Percentiles rank a stretch among this genome's conserved stretches.
Evolutionary conservation across 768 basidiomycete genomes (phyloP).

Genomic region (Rhizopogon sp.): DNA sequence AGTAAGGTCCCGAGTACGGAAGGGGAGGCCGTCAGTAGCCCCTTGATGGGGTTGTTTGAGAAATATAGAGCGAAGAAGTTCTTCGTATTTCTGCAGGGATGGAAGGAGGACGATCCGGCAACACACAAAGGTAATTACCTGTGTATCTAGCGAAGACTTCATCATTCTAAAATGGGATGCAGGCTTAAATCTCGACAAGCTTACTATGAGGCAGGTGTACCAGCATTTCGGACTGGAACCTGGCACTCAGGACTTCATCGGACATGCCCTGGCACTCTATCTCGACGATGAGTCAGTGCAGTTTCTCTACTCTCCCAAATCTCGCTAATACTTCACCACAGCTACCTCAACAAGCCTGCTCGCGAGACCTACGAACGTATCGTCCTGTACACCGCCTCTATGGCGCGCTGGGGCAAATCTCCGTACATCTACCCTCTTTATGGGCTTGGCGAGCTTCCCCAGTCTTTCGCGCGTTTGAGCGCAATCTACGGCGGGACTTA

Average conservation of each 20-base stretch:
- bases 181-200: conserved; percentile 87
- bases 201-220: conserved; percentile 92
- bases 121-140: conserved; percentile 85
- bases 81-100: conserved; percentile 93
- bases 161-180: background rate
- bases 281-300: conserved; percentile 88
- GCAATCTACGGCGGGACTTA: conserved; percentile 99
- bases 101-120: conserved; percentile 92
- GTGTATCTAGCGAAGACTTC: background rate
- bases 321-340: conserved; percentile 26
- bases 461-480: conserved; percentile 95
- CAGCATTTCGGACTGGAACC: conserved; percentile 96
- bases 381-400: conserved; percentile 94
- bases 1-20: conserved; percentile 98
- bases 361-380: conserved; percentile 91
- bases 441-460: conserved; percentile 97
- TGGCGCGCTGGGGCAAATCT: conserved; percentile 99
- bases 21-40: conserved; percentile 92
- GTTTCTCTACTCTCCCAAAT: background rate
- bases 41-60: conserved; percentile 99
- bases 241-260: conserved; percentile 98
- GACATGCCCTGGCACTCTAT: conserved; percentile 98
- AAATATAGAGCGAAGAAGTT: conserved; percentile 98
- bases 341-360: conserved; percentile 91
- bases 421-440: conserved; percentile 99